phyloP scores from a whole-genome alignment of 129 eudicot genomes.

The Mikania micrantha region DNA sequence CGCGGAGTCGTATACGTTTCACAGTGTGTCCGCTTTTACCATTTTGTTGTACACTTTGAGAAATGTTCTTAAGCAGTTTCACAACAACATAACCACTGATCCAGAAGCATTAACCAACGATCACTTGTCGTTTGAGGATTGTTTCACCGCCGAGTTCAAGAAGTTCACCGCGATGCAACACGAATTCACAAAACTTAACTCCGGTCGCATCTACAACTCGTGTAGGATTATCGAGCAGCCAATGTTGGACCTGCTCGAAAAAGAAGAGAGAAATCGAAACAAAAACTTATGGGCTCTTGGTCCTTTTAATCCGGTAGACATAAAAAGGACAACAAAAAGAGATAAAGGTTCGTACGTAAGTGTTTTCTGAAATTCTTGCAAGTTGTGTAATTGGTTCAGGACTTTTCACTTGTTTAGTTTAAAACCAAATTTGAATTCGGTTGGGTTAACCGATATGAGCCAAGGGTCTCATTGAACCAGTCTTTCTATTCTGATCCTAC shows the following conservation, averaged over 20 bases:
- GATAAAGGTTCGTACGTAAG: too few species aligned
- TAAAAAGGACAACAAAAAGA: neutral
- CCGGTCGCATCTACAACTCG: constrained; percentile 47
- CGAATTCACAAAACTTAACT: constrained; percentile 11
- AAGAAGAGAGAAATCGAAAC: neutral
- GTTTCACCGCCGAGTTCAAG: constrained; percentile 24
- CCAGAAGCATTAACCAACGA: neutral
- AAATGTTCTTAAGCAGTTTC: too few species aligned
- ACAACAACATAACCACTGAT: too few species aligned
- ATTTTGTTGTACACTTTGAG: neutral
- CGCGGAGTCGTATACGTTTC: constrained; percentile 38
- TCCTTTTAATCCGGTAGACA: constrained; percentile 38
- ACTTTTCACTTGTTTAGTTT: too few species aligned
- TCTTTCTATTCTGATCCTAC: too few species aligned
- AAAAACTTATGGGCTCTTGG: constrained; percentile 52
- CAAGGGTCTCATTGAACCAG: too few species aligned
- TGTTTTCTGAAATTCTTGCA: too few species aligned
- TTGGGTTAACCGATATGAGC: too few species aligned
- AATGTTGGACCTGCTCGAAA: constrained; percentile 25
- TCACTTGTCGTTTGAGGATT: constrained; percentile 22
- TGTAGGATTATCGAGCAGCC: constrained; percentile 33
- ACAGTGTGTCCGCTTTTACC: constrained; percentile 39
- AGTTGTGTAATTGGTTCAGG: too few species aligned
- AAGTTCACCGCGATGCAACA: constrained; percentile 15
- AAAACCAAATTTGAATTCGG: too few species aligned